Evolutionary conservation across 2,329 filamentous ascomycete genomes (phyloP).

Genomic region (Aspergillus cejpii): DNA sequence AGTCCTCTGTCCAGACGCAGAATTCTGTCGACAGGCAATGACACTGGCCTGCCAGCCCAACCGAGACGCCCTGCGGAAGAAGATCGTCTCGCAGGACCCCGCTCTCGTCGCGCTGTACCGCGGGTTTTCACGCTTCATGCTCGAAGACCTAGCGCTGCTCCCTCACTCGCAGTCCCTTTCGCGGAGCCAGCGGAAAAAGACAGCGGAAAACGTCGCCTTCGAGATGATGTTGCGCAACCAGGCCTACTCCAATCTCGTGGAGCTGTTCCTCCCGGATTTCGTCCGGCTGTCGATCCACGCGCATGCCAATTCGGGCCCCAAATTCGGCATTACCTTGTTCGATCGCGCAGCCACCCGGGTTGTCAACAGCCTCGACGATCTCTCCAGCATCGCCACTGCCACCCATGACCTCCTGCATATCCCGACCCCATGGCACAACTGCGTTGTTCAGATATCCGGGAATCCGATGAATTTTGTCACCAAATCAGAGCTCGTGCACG

Average conservation of each 20-base stretch:
- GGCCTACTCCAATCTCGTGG: conserved; percentile 45
- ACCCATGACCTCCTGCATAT: conserved; percentile 26
- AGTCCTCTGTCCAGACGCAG: too few relatives aligned
- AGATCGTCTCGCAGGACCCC: conserved; percentile 26
- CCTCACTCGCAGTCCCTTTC: conserved; percentile 17
- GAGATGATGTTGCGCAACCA: conserved; percentile 42
- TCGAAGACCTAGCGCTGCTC: conserved; percentile 26
- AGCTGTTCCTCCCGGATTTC: conserved; percentile 42
- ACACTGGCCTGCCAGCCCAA: conserved; percentile 1
- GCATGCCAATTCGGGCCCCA: conserved; percentile 23
- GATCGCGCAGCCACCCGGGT: conserved; percentile 26
- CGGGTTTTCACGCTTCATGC: conserved; percentile 35
- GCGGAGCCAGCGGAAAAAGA: conserved; percentile 32
- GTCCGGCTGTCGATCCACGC: conserved; percentile 47
- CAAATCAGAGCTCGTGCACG: background rate
- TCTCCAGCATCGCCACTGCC: background rate
- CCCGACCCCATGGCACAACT: conserved; percentile 44
- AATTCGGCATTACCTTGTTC: conserved; percentile 40
- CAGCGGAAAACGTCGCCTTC: conserved; percentile 28
- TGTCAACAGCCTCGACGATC: conserved; percentile 11
- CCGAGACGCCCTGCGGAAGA: conserved; percentile 17
- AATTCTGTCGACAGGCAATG: too few relatives aligned
- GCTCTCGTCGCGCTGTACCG: conserved; percentile 30
- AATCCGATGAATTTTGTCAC: background rate
- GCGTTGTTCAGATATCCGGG: conserved; percentile 1